Evolutionary conservation across 2,329 filamentous ascomycete species (phyloP).

Genomic region (Hypoxylon rubiginosum): DNA sequence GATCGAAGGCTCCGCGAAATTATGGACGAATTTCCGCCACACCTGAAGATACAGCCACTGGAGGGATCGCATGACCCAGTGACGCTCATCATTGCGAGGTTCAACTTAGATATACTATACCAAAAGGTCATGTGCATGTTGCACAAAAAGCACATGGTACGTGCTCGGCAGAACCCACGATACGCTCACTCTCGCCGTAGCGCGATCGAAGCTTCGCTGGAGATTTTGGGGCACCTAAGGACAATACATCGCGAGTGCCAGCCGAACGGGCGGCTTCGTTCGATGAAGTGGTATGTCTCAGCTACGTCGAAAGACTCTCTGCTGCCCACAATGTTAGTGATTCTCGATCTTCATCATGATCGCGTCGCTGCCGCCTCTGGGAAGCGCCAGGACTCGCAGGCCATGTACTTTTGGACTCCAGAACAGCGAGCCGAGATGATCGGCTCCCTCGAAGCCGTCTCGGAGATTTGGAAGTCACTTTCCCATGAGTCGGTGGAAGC

Average conservation of each 20-base stretch:
- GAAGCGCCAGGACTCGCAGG: conserved; percentile 58
- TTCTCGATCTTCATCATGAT: conserved; percentile 83
- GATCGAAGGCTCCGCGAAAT: conserved; percentile 73
- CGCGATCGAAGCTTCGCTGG: conserved; percentile 88
- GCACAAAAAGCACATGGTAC: conserved; percentile 87
- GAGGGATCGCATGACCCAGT: conserved; percentile 84
- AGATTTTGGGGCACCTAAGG: conserved; percentile 81
- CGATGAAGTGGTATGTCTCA: conserved; percentile 82
- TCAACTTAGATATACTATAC: conserved; percentile 86
- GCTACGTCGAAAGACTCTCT: conserved; percentile 87
- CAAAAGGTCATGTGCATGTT: conserved; percentile 91
- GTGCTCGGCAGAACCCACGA: conserved; percentile 80
- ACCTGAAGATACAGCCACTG: conserved; percentile 80
- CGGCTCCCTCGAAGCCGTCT: conserved; percentile 76
- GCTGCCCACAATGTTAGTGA: conserved; percentile 86
- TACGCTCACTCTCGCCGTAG: conserved; percentile 87
- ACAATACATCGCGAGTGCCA: conserved; percentile 82
- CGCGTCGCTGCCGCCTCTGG: conserved; percentile 62
- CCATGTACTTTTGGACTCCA: conserved; percentile 68
- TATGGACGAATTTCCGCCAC: conserved; percentile 79
- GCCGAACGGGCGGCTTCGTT: conserved; percentile 77
- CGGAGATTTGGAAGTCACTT: conserved; percentile 83
- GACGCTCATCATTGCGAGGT: conserved; percentile 86
- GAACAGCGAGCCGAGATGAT: conserved; percentile 82
- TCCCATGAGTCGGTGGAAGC: conserved; percentile 87